phyloP scores from a whole-genome alignment of 2,329 filamentous ascomycete species.

The Apiospora malaysiana region DNA sequence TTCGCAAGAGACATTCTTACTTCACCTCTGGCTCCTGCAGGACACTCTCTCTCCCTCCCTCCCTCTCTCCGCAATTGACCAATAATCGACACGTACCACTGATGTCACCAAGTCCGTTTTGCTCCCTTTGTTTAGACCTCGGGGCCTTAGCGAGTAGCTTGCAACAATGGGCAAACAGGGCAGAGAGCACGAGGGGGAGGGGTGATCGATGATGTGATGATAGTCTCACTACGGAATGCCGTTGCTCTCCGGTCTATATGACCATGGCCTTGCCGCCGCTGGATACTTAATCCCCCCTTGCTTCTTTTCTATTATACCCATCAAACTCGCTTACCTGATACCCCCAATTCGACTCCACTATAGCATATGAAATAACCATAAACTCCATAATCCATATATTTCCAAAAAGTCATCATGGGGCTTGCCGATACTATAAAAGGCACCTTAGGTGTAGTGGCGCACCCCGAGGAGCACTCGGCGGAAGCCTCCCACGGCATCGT shows the following conservation, averaged over 20 bases:
- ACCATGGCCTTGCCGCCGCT: neutral
- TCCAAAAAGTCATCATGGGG: neutral
- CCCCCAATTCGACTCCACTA: neutral
- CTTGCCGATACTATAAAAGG: conserved; percentile 18
- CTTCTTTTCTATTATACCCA: neutral
- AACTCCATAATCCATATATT: neutral
- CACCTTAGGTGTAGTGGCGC: neutral
- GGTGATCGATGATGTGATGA: conserved; percentile 12
- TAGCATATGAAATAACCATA: neutral
- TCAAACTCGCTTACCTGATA: neutral
- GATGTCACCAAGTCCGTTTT: neutral
- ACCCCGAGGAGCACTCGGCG: neutral
- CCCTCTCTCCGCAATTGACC: neutral
- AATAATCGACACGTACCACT: conserved; percentile 5
- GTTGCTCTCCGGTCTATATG: neutral
- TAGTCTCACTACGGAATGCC: neutral
- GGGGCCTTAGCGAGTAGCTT: neutral
- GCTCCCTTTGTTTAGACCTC: neutral
- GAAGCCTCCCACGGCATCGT: neutral
- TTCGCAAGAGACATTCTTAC: neutral
- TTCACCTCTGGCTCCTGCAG: neutral
- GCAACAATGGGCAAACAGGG: neutral
- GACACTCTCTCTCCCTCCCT: neutral
- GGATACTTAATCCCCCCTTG: neutral
- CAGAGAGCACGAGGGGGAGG: neutral